Evolutionary conservation across 2,329 filamentous ascomycete species (phyloP).

Genomic region (Capronia epimyces): DNA sequence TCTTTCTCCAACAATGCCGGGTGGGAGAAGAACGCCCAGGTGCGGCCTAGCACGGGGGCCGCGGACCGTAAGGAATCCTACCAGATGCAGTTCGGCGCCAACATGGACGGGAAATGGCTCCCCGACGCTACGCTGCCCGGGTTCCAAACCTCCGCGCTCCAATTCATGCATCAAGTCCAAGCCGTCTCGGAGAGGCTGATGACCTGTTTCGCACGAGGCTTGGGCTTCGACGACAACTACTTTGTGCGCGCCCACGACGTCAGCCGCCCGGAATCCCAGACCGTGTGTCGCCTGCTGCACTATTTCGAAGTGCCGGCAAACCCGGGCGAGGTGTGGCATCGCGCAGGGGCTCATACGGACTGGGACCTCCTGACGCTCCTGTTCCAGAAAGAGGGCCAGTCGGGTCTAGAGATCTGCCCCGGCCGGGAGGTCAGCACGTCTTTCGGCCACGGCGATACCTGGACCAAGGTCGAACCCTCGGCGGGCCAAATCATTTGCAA

Average conservation of each 20-base stretch:
- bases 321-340: conserved; percentile 42
- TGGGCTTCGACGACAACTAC: too few relatives aligned
- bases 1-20: conserved; percentile 51
- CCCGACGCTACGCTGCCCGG: conserved; percentile 44
- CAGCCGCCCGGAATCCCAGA: conserved; percentile 50
- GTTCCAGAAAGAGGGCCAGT: conserved; percentile 57
- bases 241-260: too few relatives aligned
- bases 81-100: conserved; percentile 55
- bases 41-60: conserved; percentile 54
- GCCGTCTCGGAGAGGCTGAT: too few relatives aligned
- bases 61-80: conserved; percentile 58
- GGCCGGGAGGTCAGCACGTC: conserved; percentile 54
- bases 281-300: conserved; percentile 53
- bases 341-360: conserved; percentile 60
- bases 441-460: conserved; percentile 55
- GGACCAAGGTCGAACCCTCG: conserved; percentile 54
- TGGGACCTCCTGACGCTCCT: conserved; percentile 59
- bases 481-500: conserved; percentile 57
- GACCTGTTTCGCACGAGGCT: too few relatives aligned
- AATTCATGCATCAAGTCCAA: too few relatives aligned
- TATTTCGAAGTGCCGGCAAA: conserved; percentile 42
- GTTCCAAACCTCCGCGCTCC: conserved; percentile 51
- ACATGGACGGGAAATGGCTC: too few relatives aligned
- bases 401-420: conserved; percentile 41
- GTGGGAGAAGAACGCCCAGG: conserved; percentile 56